Evolutionary conservation across 192 early-diverging fungal species (phyloP).

Genomic region (Geranomyces variabilis): DNA sequence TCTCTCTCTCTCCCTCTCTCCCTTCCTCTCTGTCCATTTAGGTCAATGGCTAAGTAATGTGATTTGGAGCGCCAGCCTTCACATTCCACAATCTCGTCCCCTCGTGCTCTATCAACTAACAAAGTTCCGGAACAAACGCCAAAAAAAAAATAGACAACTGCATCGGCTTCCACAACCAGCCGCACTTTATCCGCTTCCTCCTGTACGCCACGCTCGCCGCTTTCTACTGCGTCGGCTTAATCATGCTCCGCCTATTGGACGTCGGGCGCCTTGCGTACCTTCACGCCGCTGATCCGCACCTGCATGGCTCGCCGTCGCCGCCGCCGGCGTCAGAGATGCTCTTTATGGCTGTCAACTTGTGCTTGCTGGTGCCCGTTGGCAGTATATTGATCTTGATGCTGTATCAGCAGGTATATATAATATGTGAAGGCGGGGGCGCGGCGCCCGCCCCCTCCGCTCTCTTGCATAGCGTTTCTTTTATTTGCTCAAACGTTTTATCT

Average conservation of each 20-base stretch:
- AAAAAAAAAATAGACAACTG: constrained; percentile 17
- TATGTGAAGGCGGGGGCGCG: too few species aligned
- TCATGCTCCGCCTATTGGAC: constrained; percentile 19
- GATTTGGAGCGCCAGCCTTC: too few species aligned
- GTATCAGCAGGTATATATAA: constrained; percentile 24
- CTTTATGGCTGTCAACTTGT: constrained; percentile 23
- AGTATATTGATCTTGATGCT: constrained; percentile 26
- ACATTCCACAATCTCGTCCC: background rate
- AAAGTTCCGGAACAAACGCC: background rate
- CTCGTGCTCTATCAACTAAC: too few species aligned
- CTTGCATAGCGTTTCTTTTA: too few species aligned
- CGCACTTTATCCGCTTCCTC: constrained; percentile 29
- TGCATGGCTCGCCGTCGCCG: background rate
- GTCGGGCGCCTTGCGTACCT: constrained; percentile 3
- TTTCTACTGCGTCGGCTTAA: constrained; percentile 6
- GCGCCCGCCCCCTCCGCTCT: too few species aligned
- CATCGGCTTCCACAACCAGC: constrained; percentile 28
- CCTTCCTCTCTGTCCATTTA: too few species aligned
- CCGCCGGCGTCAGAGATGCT: constrained; percentile 1
- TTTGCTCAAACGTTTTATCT: background rate
- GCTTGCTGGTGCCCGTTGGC: constrained; percentile 16
- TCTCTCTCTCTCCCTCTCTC: too few species aligned
- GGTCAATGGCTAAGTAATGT: constrained; percentile 28
- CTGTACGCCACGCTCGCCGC: constrained; percentile 17
- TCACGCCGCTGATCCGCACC: background rate